phyloP scores from a whole-genome alignment of 768 basidiomycete species.

The Leccinum disarticulatum region DNA sequence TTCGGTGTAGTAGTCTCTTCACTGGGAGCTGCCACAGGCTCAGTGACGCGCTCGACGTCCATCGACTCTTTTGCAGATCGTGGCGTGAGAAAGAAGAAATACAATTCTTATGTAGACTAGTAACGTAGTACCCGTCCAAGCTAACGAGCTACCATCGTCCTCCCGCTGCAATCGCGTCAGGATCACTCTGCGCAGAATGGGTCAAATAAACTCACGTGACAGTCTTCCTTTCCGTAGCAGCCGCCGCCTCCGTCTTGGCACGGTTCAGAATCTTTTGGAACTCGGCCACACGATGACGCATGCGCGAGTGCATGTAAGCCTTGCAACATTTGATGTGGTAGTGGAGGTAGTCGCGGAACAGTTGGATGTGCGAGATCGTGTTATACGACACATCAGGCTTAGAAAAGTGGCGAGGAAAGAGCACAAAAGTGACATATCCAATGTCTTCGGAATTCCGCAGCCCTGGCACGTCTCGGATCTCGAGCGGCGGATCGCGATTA shows the following conservation, averaged over 20 bases:
- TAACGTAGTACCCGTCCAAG: neutral
- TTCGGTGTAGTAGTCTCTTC: conserved; percentile 20
- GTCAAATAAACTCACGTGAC: conserved; percentile 58
- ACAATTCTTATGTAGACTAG: neutral
- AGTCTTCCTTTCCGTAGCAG: conserved; percentile 78
- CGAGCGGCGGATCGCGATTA: conserved; percentile 93
- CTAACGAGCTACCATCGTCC: conserved; percentile 57
- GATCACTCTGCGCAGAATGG: neutral
- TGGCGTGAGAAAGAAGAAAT: conserved; percentile 22
- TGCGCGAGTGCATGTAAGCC: conserved; percentile 98
- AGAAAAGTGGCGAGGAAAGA: conserved; percentile 94
- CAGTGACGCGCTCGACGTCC: conserved; percentile 12
- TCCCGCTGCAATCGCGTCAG: conserved; percentile 42
- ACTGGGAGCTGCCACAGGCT: conserved; percentile 3
- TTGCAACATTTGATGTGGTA: conserved; percentile 99
- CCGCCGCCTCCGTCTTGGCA: conserved; percentile 88
- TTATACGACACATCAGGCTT: conserved; percentile 63
- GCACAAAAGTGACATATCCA: conserved; percentile 96
- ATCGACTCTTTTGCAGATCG: conserved; percentile 9
- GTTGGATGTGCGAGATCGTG: conserved; percentile 92
- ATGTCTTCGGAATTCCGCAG: conserved; percentile 83
- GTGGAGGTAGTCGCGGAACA: conserved; percentile 98
- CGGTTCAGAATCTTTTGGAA: conserved; percentile 96
- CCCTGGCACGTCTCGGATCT: conserved; percentile 85
- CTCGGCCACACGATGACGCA: conserved; percentile 90